Conservation (phyloP, 495 filamentous ascomycete species). For the Achaetomiella virescens region DNA sequence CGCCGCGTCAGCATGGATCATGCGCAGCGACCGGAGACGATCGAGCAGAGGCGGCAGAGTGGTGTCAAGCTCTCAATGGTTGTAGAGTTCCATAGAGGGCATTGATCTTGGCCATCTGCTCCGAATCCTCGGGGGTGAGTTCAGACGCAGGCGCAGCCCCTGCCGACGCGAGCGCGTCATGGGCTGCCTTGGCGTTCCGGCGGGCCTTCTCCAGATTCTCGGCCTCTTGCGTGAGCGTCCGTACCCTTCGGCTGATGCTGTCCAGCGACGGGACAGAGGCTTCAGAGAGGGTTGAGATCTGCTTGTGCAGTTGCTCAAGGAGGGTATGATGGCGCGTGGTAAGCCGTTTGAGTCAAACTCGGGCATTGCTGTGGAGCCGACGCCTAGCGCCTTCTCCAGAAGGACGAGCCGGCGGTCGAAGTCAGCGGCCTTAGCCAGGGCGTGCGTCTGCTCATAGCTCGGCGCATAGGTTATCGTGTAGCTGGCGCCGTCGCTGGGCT, state of each 20-base stretch:
- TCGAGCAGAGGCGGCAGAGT: constrained; percentile 80
- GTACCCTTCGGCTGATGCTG: constrained; percentile 63
- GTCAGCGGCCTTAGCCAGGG: constrained; percentile 74
- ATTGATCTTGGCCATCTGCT: constrained; percentile 79
- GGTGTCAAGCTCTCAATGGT: constrained; percentile 85
- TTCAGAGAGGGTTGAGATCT: constrained; percentile 58
- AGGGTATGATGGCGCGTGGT: constrained; percentile 69
- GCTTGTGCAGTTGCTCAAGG: constrained; percentile 68
- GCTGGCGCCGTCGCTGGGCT: constrained; percentile 24
- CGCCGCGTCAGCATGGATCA: constrained; percentile 81
- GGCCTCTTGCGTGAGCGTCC: constrained; percentile 70
- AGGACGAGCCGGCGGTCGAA: constrained; percentile 75
- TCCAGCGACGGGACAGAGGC: constrained; percentile 65
- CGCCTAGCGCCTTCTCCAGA: constrained; percentile 76
- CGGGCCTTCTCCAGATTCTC: constrained; percentile 69
- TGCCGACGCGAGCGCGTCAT: constrained; percentile 50
- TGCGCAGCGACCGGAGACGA: constrained; percentile 72
- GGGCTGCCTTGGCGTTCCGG: constrained; percentile 61
- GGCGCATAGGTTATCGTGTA: constrained; percentile 54
- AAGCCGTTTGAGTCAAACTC: constrained; percentile 52
- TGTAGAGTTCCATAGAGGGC: constrained; percentile 80
- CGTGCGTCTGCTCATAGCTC: constrained; percentile 53
- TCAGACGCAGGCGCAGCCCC: constrained; percentile 35
- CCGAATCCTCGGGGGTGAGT: constrained; percentile 42
- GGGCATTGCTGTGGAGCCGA: constrained; percentile 61